Evolutionary conservation across 1,284 basidiomycete species (phyloP).

Genomic region (Ustilago nuda): DNA sequence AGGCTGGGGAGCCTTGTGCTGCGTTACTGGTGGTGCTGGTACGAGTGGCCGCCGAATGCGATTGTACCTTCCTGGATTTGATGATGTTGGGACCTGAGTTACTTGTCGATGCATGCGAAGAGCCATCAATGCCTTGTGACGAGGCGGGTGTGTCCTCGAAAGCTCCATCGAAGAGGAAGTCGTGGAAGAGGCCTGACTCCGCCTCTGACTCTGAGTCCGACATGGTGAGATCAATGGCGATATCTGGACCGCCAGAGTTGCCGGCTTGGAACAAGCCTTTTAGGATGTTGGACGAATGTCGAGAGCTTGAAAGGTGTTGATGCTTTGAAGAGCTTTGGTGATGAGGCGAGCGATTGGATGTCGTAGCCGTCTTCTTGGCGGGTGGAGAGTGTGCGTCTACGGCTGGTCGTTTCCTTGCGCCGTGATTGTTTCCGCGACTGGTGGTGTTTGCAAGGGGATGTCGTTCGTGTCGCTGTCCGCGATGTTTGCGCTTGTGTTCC

Average conservation of each 20-base stretch:
- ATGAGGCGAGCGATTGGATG: neutral
- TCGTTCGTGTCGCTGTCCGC: neutral
- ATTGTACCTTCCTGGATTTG: neutral
- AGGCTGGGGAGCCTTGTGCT: neutral
- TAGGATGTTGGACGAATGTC: neutral
- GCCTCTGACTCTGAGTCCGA: slow-evolving; percentile 16
- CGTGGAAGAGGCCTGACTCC: slow-evolving; percentile 16
- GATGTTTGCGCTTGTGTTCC: neutral
- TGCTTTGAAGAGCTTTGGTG: neutral
- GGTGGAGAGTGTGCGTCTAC: neutral
- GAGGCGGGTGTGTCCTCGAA: slow-evolving; percentile 16
- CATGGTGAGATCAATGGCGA: slow-evolving; percentile 12
- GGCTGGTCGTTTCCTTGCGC: neutral
- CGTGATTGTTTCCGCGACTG: neutral
- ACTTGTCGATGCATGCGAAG: slow-evolving; percentile 5
- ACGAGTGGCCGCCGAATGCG: neutral
- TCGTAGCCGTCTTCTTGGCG: neutral
- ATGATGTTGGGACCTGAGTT: neutral
- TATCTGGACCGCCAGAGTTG: neutral
- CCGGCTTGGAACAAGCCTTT: neutral
- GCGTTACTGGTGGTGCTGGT: neutral
- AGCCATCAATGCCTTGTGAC: slow-evolving; percentile 1
- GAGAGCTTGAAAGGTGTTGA: neutral
- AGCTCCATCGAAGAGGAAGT: neutral
- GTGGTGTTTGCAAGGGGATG: neutral